Conservation (phyloP, 495 filamentous ascomycete species). For the Trichoderma reesei region DNA sequence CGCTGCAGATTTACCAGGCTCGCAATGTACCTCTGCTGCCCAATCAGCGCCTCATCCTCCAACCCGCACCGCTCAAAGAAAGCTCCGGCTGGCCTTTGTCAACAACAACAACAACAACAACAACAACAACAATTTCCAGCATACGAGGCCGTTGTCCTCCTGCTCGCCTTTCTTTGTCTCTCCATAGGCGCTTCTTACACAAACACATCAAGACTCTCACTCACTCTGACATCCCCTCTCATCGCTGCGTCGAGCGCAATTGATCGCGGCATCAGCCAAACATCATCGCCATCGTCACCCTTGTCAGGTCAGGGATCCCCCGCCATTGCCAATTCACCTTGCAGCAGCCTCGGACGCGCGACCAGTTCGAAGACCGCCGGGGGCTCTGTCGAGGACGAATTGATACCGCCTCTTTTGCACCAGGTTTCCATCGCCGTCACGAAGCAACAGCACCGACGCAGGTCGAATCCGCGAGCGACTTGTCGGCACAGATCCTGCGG, state of each 20-base stretch:
- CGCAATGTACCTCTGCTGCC: no score
- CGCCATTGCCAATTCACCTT: conserved; percentile 8
- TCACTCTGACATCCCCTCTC: no score
- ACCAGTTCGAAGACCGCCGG: background rate
- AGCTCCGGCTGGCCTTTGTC: no score
- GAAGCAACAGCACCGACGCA: background rate
- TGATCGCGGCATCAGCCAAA: background rate
- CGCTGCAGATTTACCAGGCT: no score
- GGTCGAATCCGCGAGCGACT: background rate
- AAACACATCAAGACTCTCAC: background rate
- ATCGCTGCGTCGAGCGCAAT: background rate
- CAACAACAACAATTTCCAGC: no score
- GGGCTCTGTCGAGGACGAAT: background rate
- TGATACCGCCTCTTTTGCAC: background rate
- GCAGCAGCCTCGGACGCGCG: background rate
- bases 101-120: no score
- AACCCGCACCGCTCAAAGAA: no score
- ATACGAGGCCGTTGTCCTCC: background rate
- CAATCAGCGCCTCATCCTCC: no score
- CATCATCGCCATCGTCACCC: background rate
- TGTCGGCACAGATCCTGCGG: background rate
- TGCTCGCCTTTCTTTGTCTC: background rate
- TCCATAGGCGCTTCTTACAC: background rate
- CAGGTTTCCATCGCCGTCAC: background rate
- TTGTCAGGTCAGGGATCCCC: background rate